Percentiles rank a stretch among this genome's conserved stretches.
Evolutionary conservation across 768 basidiomycete species (phyloP).

Genomic region (Ephemerocybe angulata): DNA sequence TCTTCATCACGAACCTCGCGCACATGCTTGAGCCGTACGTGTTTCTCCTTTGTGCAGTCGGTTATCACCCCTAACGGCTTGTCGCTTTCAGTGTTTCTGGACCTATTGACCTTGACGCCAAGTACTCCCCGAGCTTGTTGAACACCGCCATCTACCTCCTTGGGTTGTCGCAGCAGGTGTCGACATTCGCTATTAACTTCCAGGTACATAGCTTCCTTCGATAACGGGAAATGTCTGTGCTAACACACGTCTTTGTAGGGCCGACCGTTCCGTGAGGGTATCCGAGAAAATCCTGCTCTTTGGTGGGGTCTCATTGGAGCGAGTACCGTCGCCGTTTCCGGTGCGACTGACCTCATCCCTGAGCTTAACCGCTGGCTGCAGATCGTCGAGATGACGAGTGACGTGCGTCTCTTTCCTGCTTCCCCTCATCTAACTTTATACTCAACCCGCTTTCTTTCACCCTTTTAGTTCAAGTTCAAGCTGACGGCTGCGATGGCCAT

Average conservation of each 20-base stretch:
- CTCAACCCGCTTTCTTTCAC: background rate
- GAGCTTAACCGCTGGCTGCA: conserved; percentile 97
- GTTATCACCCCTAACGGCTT: conserved; percentile 5
- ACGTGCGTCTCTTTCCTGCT: conserved; percentile 46
- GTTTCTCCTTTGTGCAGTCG: conserved; percentile 12
- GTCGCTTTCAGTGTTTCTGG: conserved; percentile 55
- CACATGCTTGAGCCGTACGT: conserved; percentile 74
- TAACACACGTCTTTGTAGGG: conserved; percentile 46
- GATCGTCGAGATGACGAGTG: conserved; percentile 81
- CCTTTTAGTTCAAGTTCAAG: conserved; percentile 71
- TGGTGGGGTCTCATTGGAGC: conserved; percentile 92
- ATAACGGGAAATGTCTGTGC: background rate
- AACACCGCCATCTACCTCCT: conserved; percentile 97
- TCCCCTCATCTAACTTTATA: background rate
- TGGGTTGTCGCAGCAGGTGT: conserved; percentile 95
- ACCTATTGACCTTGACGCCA: conserved; percentile 88
- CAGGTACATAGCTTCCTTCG: conserved; percentile 44
- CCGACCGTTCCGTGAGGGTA: conserved; percentile 96
- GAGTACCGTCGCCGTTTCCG: conserved; percentile 85
- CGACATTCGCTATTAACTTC: conserved; percentile 98
- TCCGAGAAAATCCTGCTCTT: conserved; percentile 90
- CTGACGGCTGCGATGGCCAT: conserved; percentile 78
- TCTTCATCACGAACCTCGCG: conserved; percentile 90
- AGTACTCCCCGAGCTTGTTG: conserved; percentile 90
- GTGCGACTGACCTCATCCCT: conserved; percentile 91